Conservation (phyloP, 2,329 filamentous ascomycete species). For the Atkinsonella hypoxylon region DNA sequence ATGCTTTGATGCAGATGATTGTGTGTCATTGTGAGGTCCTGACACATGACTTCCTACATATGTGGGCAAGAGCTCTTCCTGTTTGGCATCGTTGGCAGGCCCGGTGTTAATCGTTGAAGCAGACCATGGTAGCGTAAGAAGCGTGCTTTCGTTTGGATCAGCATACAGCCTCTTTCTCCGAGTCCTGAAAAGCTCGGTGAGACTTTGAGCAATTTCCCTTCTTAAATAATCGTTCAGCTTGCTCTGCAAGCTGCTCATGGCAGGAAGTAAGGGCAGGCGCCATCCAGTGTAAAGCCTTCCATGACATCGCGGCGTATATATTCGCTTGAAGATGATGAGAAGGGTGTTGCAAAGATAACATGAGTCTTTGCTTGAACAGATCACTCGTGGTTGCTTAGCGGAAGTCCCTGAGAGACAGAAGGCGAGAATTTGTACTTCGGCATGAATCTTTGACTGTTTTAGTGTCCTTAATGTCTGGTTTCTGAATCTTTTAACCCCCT, state of each 20-base stretch:
- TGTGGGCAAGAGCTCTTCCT: not conserved
- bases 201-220: not conserved
- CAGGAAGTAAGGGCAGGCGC: not conserved
- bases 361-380: conserved; percentile 36
- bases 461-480: not conserved
- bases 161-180: not conserved
- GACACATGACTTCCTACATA: too few relatives aligned
- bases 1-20: not conserved
- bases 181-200: not conserved
- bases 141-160: conserved; percentile 1
- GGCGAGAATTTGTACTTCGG: conserved; percentile 1
- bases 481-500: not conserved
- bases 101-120: not conserved
- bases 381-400: conserved; percentile 22
- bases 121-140: not conserved
- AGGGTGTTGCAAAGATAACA: conserved; percentile 40
- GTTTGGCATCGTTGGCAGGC: not conserved
- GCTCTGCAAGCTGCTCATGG: not conserved
- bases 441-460: conserved; percentile 2
- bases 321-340: conserved; percentile 27
- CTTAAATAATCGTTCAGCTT: not conserved
- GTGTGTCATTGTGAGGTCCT: not conserved
- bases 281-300: conserved; percentile 26
- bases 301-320: conserved; percentile 29
- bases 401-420: not conserved